Conservation (phyloP, 306 rosid genomes). For the Lotus japonicus region DNA sequence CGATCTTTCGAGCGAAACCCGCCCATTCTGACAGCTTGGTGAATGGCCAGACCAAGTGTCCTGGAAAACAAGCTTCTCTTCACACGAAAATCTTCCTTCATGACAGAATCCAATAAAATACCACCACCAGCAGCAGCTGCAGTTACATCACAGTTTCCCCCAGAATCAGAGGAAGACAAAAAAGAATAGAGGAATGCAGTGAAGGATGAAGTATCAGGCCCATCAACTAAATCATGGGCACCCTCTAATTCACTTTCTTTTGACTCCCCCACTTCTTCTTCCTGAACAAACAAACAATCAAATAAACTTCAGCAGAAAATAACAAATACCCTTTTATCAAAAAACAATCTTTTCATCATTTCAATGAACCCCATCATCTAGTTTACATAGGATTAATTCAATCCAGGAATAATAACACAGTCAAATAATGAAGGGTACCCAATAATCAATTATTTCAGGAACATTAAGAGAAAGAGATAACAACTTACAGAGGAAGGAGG, state of each 20-base stretch:
- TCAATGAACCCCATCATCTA: not conserved
- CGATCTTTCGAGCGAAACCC: slow-evolving; percentile 43
- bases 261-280: slow-evolving; percentile 33
- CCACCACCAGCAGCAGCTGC: not conserved
- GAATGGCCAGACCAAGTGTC: slow-evolving; percentile 50
- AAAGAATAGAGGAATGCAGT: slow-evolving; percentile 76
- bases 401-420: no score
- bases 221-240: slow-evolving; percentile 32
- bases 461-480: not conserved
- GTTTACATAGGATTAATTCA: not conserved
- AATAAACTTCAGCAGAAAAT: not conserved
- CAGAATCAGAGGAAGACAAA: slow-evolving; percentile 51
- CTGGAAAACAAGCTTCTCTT: slow-evolving; percentile 57
- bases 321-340: not conserved
- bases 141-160: slow-evolving; percentile 24
- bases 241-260: slow-evolving; percentile 36
- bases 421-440: no score
- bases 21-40: slow-evolving; percentile 51
- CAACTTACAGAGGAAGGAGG: slow-evolving; percentile 43
- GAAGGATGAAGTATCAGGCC: slow-evolving; percentile 92
- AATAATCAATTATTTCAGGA: no score
- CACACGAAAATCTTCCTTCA: slow-evolving; percentile 41
- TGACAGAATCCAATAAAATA: slow-evolving; percentile 18
- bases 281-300: slow-evolving; percentile 37
- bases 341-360: not conserved